Evolutionary conservation across 2,329 filamentous ascomycete genomes (phyloP).

Genomic region (Fusarium luffae): DNA sequence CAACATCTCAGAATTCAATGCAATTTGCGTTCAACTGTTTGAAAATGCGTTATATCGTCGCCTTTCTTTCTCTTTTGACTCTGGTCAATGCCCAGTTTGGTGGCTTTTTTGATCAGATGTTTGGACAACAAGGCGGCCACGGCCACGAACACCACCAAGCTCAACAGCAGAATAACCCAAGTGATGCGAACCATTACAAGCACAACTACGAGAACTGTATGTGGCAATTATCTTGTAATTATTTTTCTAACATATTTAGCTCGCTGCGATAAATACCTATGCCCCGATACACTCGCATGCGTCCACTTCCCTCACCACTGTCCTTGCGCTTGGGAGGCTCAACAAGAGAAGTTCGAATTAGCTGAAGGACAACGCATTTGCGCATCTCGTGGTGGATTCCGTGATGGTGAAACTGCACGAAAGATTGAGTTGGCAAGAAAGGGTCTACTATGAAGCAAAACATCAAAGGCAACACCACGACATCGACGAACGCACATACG

Average conservation of each 20-base stretch:
- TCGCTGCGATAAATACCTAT: conserved; percentile 93
- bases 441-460: conserved; percentile 65
- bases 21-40: background rate
- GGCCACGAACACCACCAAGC: conserved; percentile 61
- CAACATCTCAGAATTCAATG: background rate
- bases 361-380: conserved; percentile 79
- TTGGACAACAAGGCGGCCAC: conserved; percentile 65
- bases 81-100: conserved; percentile 83
- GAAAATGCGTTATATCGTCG: conserved; percentile 51
- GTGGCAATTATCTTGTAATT: conserved; percentile 2
- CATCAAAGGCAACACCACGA: background rate
- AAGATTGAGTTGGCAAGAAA: conserved; percentile 86
- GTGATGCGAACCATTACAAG: conserved; percentile 85
- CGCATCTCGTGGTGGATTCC: conserved; percentile 79
- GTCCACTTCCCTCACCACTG: conserved; percentile 98
- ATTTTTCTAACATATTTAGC: conserved; percentile 59
- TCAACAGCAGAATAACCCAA: conserved; percentile 83
- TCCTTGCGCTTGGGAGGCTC: conserved; percentile 82
- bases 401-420: conserved; percentile 74
- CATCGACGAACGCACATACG: background rate
- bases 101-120: conserved; percentile 97
- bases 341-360: conserved; percentile 82
- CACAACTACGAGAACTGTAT: conserved; percentile 74
- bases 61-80: conserved; percentile 69
- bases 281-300: conserved; percentile 92